A percentile compares a stretch with the other conserved stretches of the same genome.
Conservation (phyloP, 2,329 filamentous ascomycete species). For the Intubia oerlemansii region DNA sequence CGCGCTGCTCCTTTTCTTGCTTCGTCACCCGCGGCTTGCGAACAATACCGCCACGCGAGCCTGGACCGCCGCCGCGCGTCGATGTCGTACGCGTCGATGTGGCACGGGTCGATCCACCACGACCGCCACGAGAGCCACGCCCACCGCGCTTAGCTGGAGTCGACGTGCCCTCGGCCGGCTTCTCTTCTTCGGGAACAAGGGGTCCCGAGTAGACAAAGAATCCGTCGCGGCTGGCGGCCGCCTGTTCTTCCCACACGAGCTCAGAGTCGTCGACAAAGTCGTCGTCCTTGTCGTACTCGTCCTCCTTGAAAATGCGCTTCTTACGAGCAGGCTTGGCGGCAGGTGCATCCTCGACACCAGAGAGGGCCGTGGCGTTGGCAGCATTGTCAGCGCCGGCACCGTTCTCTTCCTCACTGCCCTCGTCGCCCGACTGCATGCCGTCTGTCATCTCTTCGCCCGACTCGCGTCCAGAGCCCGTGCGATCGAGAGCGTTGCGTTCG, state of each 20-base stretch:
- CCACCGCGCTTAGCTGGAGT: slow-evolving; percentile 13
- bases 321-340: slow-evolving; percentile 50
- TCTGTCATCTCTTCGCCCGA: slow-evolving; percentile 70
- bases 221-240: slow-evolving; percentile 80
- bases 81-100: too few relatives aligned
- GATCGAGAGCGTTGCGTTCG: slow-evolving; percentile 27
- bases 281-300: slow-evolving; percentile 68
- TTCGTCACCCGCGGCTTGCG: slow-evolving; percentile 74
- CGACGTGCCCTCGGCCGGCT: too few relatives aligned
- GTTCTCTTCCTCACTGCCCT: slow-evolving; percentile 76
- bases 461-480: slow-evolving; percentile 44
- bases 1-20: slow-evolving; percentile 60
- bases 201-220: slow-evolving; percentile 97
- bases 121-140: slow-evolving; percentile 53
- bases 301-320: slow-evolving; percentile 60
- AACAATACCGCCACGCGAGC: slow-evolving; percentile 48
- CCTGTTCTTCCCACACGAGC: slow-evolving; percentile 84
- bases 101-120: too few relatives aligned
- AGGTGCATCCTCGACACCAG: slow-evolving; percentile 36
- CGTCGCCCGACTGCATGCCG: slow-evolving; percentile 45
- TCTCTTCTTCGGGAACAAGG: slow-evolving; percentile 69
- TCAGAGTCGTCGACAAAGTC: slow-evolving; percentile 88
- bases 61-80: slow-evolving; percentile 23
- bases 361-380: slow-evolving; percentile 17
- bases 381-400: slow-evolving; percentile 31